Base-by-base conservation (phyloP, 2,329 filamentous ascomycete genomes). In the Exophiala xenobiotica region DNA sequence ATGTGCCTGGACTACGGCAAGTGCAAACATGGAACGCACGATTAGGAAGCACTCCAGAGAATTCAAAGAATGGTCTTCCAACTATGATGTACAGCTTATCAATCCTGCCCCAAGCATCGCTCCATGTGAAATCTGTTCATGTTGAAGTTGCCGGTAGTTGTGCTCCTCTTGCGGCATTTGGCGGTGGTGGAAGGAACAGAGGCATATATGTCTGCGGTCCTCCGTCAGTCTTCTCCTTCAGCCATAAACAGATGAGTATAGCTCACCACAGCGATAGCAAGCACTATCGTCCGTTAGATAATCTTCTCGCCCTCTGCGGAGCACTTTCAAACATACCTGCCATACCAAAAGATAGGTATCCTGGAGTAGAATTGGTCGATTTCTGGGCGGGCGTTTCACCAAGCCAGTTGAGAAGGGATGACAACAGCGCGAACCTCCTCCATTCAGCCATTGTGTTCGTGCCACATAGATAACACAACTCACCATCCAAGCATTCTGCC, bases 271-370 rank as follows among this genome's bases (percentile, higher is more conserved):
- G 67, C 71, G 42, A 86, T 74, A 31, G 82, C 77, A 78, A 85
- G 79, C 53, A 82, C 82, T 85, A 54, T 54, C 49, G 46, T 22
- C 8, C 31, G 40, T 51, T 46, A 56, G 55, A n/a, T n/a, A n/a
- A n/a, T n/a, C n/a, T n/a, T n/a, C n/a, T n/a, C n/a, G n/a, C n/a
- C n/a, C n/a, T n/a, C n/a, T n/a, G n/a, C n/a, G n/a, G n/a, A n/a
- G n/a, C n/a, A 42, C 18, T 26, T 18, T 43, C 49, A n/a, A n/a
- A 16, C 43, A 12, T 35, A 79, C 87, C 65, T 16, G 88, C 83
- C 87, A 95, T 93, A 69, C 84, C 79, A 49, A 93, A 83, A 49
- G 83, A 84, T 70, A 93, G 85, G 67, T 82, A 83, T 46, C 77
- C 81, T 2, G 91, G 90, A 4, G 88, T 91, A 39, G 77, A 73